Evolutionary conservation across 345 rosid species (phyloP).

Genomic region (Rhizophora apiculata): DNA sequence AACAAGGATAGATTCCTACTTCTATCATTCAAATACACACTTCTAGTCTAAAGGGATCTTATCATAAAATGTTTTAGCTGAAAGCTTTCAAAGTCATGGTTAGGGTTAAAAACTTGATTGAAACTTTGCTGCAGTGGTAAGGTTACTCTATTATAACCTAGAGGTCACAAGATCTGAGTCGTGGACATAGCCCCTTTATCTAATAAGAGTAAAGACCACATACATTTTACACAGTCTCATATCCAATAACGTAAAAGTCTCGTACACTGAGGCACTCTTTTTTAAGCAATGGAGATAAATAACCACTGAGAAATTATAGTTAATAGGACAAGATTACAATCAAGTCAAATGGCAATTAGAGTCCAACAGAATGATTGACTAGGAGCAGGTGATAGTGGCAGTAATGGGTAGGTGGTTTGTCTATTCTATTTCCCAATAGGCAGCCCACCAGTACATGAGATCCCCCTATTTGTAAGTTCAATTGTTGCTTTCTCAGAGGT

Average conservation of each 20-base stretch:
- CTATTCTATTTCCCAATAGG: conserved; percentile 13
- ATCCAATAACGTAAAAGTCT: no score
- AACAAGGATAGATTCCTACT: conserved; percentile 37
- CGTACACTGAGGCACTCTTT: no score
- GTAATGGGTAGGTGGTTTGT: conserved; percentile 19
- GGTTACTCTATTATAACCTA: no score
- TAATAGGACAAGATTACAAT: neutral
- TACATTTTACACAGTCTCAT: no score
- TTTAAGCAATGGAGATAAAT: neutral
- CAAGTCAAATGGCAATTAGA: conserved; percentile 15
- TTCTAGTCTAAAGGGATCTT: no score
- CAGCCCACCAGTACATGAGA: conserved; percentile 8
- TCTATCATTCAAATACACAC: conserved; percentile 8
- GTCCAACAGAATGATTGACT: conserved; percentile 5
- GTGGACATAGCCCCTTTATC: no score
- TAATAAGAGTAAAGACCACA: no score
- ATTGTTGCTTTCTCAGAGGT: conserved; percentile 12
- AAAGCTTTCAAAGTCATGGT: neutral
- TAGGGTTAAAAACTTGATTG: neutral
- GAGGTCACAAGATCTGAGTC: no score
- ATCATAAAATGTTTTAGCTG: no score
- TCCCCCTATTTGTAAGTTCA: conserved; percentile 10
- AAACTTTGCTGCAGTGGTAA: no score
- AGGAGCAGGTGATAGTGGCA: conserved; percentile 4
- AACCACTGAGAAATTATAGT: conserved; percentile 6